phyloP scores from a whole-genome alignment of 225 moss, liverwort and hornwort genomes.

The Polytrichum formosum region DNA sequence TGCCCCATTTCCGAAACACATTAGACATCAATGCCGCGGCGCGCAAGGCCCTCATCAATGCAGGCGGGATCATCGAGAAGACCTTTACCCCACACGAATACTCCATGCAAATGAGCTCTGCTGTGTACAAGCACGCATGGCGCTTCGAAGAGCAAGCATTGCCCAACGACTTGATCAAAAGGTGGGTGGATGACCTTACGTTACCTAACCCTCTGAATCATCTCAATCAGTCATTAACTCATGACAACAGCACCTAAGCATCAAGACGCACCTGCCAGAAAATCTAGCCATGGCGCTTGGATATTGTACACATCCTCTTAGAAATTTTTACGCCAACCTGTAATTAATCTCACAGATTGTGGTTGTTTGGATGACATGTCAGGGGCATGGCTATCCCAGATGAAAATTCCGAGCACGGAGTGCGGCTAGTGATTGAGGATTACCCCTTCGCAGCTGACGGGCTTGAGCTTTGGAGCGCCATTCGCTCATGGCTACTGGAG shows the following conservation, averaged over 20 bases:
- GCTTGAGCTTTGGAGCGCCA: slow-evolving; percentile 62
- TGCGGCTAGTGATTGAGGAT: slow-evolving; percentile 57
- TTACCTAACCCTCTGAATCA: too few species aligned
- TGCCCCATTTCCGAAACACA: slow-evolving; percentile 64
- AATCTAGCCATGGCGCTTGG: background rate
- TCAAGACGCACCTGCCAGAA: background rate
- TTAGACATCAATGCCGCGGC: slow-evolving; percentile 67
- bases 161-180: slow-evolving; percentile 54
- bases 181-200: slow-evolving; percentile 14
- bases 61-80: slow-evolving; percentile 70
- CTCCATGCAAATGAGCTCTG: slow-evolving; percentile 67
- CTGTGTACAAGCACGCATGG: slow-evolving; percentile 54
- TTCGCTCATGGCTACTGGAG: slow-evolving; percentile 48
- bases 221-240: too few species aligned
- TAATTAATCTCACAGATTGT: background rate
- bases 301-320: background rate
- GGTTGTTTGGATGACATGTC: slow-evolving; percentile 3
- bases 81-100: slow-evolving; percentile 60
- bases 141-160: slow-evolving; percentile 65
- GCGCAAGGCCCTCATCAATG: slow-evolving; percentile 60
- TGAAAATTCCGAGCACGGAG: slow-evolving; percentile 32
- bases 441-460: slow-evolving; percentile 69
- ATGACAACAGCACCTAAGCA: too few species aligned
- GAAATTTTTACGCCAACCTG: background rate
- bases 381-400: slow-evolving; percentile 70